These are phyloP conservation scores for Fusarium lateritium DNA, from an alignment of 2,329 filamentous ascomycete species.

Conservation along the genomic window DNA sequence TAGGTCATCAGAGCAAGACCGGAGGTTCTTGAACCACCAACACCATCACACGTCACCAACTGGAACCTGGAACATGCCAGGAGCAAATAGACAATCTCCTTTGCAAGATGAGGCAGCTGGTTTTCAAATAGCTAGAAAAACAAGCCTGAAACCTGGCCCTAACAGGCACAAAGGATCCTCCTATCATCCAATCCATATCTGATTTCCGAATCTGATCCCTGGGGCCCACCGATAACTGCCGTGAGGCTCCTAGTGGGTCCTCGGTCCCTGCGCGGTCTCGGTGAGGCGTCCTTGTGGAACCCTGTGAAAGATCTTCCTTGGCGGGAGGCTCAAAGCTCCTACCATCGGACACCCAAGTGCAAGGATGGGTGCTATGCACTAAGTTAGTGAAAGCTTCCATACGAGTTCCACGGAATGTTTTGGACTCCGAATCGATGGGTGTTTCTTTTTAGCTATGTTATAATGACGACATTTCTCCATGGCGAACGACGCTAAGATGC, in stretches of 20 bases:
- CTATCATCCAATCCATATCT: not conserved
- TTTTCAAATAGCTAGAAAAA: not conserved
- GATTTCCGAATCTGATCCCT: constrained; percentile 2
- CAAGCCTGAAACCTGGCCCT: not conserved
- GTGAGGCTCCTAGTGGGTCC: constrained; percentile 25
- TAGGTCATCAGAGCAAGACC: not conserved
- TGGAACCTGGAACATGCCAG: not conserved
- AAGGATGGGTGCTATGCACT: constrained; percentile 15
- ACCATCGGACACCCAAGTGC: not conserved
- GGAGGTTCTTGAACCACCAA: no score
- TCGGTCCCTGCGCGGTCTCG: constrained; percentile 8
- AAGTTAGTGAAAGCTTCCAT: constrained; percentile 16
- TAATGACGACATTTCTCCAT: constrained; percentile 21
- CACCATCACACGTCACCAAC: constrained; percentile 1
- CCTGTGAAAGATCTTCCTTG: constrained; percentile 24
- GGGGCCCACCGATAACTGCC: constrained; percentile 30
- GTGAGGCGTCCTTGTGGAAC: constrained; percentile 26
- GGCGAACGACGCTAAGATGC: not conserved
- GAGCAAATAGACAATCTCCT: not conserved
- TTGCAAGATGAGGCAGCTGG: not conserved
- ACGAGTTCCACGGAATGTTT: constrained; percentile 8
- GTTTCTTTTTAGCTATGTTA: not conserved
- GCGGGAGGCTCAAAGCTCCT: not conserved
- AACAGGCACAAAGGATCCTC: not conserved
- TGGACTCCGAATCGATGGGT: not conserved